Percentiles rank a stretch among this genome's conserved stretches.
Conservation (phyloP, 2,329 filamentous ascomycete species). For the Xylariales sp. region DNA sequence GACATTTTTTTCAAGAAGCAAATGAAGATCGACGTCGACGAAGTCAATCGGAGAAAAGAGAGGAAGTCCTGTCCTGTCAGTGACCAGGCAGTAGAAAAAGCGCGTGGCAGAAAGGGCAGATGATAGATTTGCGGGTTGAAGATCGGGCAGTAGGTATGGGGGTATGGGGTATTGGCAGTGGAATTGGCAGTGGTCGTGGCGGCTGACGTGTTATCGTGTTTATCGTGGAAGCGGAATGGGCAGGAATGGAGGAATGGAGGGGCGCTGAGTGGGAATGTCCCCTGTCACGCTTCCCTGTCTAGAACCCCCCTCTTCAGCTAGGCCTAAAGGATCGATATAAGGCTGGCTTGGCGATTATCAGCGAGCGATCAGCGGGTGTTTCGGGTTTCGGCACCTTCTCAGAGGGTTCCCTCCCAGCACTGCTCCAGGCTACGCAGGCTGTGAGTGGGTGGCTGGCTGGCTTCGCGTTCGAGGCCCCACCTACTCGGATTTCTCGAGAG, state of each 20-base stretch:
- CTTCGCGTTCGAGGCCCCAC: slow-evolving; percentile 29
- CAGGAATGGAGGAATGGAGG: too few species aligned
- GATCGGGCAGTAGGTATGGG: too few species aligned
- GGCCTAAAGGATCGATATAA: neutral
- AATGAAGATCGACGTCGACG: neutral
- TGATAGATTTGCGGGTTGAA: slow-evolving; percentile 10
- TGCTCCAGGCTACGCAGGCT: neutral
- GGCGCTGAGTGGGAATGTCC: neutral
- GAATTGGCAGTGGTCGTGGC: neutral
- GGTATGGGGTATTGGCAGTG: slow-evolving; percentile 4
- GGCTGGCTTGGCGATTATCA: slow-evolving; percentile 14
- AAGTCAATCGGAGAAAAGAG: neutral
- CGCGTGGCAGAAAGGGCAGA: slow-evolving; percentile 12
- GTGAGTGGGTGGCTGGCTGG: too few species aligned
- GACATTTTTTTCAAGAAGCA: slow-evolving; percentile 45
- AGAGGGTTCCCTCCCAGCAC: too few species aligned
- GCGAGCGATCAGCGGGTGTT: slow-evolving; percentile 18
- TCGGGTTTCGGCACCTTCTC: neutral
- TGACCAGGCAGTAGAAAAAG: neutral
- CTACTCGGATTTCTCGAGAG: slow-evolving; percentile 1
- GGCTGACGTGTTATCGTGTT: slow-evolving; percentile 20
- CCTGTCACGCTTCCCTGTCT: neutral
- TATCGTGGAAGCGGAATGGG: slow-evolving; percentile 7
- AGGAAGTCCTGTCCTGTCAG: neutral
- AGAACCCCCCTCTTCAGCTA: too few species aligned